Conservation (phyloP, 192 early-diverging fungal species). For the Coemansia sp. region DNA sequence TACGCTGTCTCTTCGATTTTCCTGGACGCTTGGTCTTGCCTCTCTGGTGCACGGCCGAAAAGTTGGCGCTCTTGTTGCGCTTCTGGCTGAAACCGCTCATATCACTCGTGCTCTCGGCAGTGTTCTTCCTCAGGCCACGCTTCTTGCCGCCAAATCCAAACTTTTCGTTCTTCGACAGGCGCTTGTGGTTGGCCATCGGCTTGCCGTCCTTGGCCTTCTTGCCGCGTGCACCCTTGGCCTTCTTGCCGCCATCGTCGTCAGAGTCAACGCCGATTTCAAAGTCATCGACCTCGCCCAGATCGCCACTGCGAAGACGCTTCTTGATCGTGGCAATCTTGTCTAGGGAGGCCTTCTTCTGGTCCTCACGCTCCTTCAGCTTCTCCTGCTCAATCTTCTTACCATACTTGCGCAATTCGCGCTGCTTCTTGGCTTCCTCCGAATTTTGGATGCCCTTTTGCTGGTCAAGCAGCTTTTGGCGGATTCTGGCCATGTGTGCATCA, state of each 20-base stretch:
- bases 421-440: conserved; percentile 81
- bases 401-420: conserved; percentile 93
- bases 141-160: conserved; percentile 94
- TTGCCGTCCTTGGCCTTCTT: conserved; percentile 33
- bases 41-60: conserved; percentile 23
- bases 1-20: conserved; percentile 47
- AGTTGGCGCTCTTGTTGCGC: conserved; percentile 47
- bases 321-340: conserved; percentile 91
- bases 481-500: conserved; percentile 91
- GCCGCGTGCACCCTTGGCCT: conserved; percentile 16
- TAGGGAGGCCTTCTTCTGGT: conserved; percentile 82
- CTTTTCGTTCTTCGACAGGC: conserved; percentile 77
- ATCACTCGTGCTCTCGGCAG: conserved; percentile 73
- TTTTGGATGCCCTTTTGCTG: conserved; percentile 79
- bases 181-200: conserved; percentile 52
- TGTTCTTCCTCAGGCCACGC: conserved; percentile 77
- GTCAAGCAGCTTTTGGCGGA: conserved; percentile 85
- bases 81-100: conserved; percentile 65
- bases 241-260: conserved; percentile 29
- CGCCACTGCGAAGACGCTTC: conserved; percentile 71
- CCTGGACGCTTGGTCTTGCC: conserved; percentile 49
- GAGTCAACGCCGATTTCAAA: conserved; percentile 54
- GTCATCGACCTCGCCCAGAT: conserved; percentile 48
- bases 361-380: conserved; percentile 86
- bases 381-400: conserved; percentile 96